Base-by-base conservation (phyloP, 257 asterid genomes). In the Galeopsis tetrahit region DNA sequence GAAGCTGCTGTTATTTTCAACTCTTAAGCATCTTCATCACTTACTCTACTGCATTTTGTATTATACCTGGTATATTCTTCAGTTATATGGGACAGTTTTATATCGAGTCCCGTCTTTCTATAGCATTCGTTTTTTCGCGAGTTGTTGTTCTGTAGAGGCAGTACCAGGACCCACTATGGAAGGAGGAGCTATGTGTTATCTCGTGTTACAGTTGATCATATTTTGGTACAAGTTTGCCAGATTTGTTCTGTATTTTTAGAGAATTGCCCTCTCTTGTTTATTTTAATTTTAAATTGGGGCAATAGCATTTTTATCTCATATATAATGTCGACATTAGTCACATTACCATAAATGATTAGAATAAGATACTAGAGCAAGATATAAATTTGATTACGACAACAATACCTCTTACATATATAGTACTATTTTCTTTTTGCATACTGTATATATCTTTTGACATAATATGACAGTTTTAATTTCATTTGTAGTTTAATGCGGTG, bases 71-170 rank as follows among this genome's bases (percentile, higher is more conserved):
- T 57, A 34, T 51, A 10, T 42, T 68, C 51, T 73, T 10, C 61
- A 4, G 34, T 69, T 49, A 33, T 42, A 49, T 0, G 76, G 85
- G 80, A 72, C 79, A 52, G 57, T 78, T 75, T 78, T 78, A 66
- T 52, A 10, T 66, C 38, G 60, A 67, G 81, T 75, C 82, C 79
- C 76, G 43, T 33, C 53, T 2, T 40, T 14, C 5, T 34, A 38
- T 70, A 44, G 62, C 64, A 52, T 63, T 35, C 48, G 62, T 60
- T 61, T 17, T 59, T 4, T 28, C 6, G 33, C 31, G 42, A 53
- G 82, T 15, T 68, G 38, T 55, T 9, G 13, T 63, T 63, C 28
- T 58, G 39, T 57, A 53, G 42, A 53, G 59, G 65, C 55, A 8
- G 63, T 40, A 39, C 52, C 56, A 2, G 69, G 44, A 52, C 48